Conservation (phyloP, 257 asterid genomes). For the Capsicum baccatum region DNA sequence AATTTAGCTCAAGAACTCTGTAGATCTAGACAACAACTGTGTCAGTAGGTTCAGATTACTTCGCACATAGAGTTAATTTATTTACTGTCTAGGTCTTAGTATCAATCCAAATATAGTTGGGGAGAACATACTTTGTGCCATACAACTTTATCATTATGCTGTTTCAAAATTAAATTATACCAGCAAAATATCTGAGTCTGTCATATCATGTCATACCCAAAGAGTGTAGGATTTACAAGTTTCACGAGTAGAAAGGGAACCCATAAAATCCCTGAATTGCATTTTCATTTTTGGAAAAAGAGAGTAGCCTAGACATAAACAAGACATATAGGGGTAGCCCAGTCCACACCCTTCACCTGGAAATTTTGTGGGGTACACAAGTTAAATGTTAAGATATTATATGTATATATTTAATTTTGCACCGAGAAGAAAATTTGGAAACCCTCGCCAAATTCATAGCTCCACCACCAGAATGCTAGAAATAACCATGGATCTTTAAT, state of each 20-base stretch:
- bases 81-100: too few species aligned
- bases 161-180: background rate
- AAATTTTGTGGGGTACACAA: too few species aligned
- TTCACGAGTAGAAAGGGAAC: conserved; percentile 7
- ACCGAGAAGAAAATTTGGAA: too few species aligned
- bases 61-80: background rate
- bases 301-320: background rate
- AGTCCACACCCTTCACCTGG: too few species aligned
- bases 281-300: background rate
- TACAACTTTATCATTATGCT: background rate
- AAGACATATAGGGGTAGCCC: too few species aligned
- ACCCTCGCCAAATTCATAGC: too few species aligned
- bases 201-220: conserved; percentile 13
- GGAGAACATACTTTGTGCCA: background rate
- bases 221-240: conserved; percentile 17
- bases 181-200: background rate
- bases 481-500: too few species aligned
- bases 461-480: too few species aligned
- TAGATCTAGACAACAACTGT: background rate
- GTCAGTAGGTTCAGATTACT: background rate
- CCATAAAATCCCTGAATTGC: background rate
- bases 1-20: conserved; percentile 15
- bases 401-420: too few species aligned
- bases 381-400: too few species aligned
- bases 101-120: background rate